Evolutionary conservation across 2,329 filamentous ascomycete genomes (phyloP).

Genomic region (Fusarium circinatum): DNA sequence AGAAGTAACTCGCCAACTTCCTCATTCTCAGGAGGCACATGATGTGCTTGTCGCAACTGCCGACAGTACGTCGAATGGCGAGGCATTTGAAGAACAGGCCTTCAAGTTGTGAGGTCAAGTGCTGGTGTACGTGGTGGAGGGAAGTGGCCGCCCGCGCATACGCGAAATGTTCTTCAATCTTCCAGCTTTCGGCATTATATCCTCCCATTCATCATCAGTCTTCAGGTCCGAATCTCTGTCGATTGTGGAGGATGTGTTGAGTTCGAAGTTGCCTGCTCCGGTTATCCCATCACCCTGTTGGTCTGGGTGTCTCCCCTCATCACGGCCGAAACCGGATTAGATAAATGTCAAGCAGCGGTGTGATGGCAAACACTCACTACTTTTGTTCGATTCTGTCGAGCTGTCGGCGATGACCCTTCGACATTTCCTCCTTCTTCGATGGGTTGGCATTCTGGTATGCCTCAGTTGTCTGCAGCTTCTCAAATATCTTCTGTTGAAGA

Average conservation of each 20-base stretch:
- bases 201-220: not conserved
- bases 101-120: not conserved
- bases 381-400: not conserved
- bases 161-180: not conserved
- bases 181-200: not conserved
- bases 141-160: not conserved
- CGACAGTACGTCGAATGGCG: not conserved
- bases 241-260: not conserved
- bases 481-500: not conserved
- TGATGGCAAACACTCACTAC: not conserved
- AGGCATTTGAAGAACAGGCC: not conserved
- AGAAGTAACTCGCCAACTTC: not conserved
- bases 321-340: not conserved
- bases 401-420: not conserved
- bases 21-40: not conserved
- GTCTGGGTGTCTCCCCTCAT: not conserved
- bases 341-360: not conserved
- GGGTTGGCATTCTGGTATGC: not conserved
- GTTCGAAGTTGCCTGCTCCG: not conserved
- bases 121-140: not conserved
- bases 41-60: not conserved
- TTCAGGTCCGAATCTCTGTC: not conserved
- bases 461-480: not conserved
- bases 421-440: not conserved
- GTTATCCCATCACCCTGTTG: not conserved